phyloP scores from a whole-genome alignment of 2,329 filamentous ascomycete species.

The Tolypocladium cylindrosporum region DNA sequence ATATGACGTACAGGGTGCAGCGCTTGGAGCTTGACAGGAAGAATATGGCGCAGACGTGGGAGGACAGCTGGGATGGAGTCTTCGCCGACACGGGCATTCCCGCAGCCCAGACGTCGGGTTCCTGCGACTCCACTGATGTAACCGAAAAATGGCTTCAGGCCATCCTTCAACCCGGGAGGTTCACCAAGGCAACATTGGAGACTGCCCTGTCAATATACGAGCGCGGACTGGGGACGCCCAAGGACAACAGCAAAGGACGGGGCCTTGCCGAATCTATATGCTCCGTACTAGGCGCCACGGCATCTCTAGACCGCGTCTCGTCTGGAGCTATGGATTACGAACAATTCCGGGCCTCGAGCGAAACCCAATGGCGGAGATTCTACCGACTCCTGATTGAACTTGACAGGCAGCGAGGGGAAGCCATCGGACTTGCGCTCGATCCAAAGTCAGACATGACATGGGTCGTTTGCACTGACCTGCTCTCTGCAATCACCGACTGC shows the following conservation, averaged over 20 bases:
- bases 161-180: conserved; percentile 75
- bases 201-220: conserved; percentile 77
- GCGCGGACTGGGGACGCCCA: conserved; percentile 38
- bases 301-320: conserved; percentile 50
- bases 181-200: conserved; percentile 69
- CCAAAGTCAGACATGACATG: conserved; percentile 61
- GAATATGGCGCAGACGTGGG: conserved; percentile 52
- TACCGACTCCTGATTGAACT: conserved; percentile 79
- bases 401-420: conserved; percentile 76
- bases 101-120: conserved; percentile 45
- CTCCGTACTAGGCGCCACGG: conserved; percentile 58
- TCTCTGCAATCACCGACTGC: conserved; percentile 71
- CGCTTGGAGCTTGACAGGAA: conserved; percentile 63
- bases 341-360: conserved; percentile 61
- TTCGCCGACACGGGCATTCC: conserved; percentile 48
- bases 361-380: conserved; percentile 82
- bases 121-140: conserved; percentile 57
- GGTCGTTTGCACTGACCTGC: conserved; percentile 73
- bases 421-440: conserved; percentile 69
- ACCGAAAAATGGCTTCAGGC: conserved; percentile 81
- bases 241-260: conserved; percentile 32
- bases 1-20: conserved; percentile 66
- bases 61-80: conserved; percentile 59
- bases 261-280: conserved; percentile 69
- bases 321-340: conserved; percentile 64